Percentiles rank a stretch among this genome's conserved stretches.
phyloP scores from a whole-genome alignment of 2,329 filamentous ascomycete genomes.

The Pseudogymnoascus pannorum region DNA sequence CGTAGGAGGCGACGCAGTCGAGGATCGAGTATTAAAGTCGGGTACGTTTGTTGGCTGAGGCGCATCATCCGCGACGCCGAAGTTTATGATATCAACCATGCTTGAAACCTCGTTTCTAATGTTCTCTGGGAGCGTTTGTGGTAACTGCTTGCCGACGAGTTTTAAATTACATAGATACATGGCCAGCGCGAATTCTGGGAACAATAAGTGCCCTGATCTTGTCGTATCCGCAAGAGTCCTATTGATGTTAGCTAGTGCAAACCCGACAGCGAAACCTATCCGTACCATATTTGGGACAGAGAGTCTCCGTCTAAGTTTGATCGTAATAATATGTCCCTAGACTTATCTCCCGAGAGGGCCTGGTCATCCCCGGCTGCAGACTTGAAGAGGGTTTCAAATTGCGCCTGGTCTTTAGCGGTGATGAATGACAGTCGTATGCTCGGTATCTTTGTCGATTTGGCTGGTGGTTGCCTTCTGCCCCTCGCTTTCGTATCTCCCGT shows the following conservation, averaged over 20 bases:
- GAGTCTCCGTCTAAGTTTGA: conserved; percentile 83
- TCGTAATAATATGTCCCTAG: conserved; percentile 77
- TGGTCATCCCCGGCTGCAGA: conserved; percentile 80
- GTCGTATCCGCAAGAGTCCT: conserved; percentile 94
- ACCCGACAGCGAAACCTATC: conserved; percentile 8
- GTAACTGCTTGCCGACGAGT: conserved; percentile 78
- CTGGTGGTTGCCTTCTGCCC: conserved; percentile 42
- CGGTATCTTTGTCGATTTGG: conserved; percentile 70
- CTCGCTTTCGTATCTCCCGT: conserved; percentile 38
- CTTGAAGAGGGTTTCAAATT: conserved; percentile 97
- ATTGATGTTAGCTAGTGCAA: conserved; percentile 16
- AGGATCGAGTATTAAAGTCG: conserved; percentile 55
- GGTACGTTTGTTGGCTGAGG: conserved; percentile 55
- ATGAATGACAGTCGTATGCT: conserved; percentile 95
- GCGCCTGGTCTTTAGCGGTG: conserved; percentile 86
- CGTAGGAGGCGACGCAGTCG: conserved; percentile 42
- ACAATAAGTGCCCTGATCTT: conserved; percentile 89
- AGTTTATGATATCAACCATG: conserved; percentile 99
- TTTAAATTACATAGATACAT: conserved; percentile 98
- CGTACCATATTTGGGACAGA: conserved; percentile 85
- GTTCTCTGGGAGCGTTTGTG: conserved; percentile 66
- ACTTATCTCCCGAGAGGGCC: conserved; percentile 87
- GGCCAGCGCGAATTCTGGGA: conserved; percentile 92
- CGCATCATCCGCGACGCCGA: conserved; percentile 73
- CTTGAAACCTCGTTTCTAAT: conserved; percentile 96